Percentiles rank a stretch among this genome's conserved stretches.
Conservation (phyloP, 208 protist genomes). For the Vickermania spadyakhi region DNA sequence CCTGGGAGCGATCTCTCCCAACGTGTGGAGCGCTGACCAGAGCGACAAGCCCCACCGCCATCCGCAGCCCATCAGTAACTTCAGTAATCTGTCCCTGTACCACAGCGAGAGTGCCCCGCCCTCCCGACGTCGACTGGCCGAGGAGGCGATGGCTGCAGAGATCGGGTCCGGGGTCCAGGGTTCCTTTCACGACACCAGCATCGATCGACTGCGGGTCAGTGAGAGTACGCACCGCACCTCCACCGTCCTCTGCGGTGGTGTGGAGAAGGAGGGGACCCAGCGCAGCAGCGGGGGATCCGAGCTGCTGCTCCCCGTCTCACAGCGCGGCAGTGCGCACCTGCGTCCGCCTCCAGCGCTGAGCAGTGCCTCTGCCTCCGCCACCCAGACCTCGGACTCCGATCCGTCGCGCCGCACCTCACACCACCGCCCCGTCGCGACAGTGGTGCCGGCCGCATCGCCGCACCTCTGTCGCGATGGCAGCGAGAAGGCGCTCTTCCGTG, state of each 20-base stretch:
- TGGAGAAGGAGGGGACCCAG: no score
- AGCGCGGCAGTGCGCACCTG: not conserved
- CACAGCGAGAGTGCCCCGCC: not conserved
- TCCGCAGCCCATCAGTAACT: no score
- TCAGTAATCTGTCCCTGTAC: no score
- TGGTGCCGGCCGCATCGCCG: not conserved
- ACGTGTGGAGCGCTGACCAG: not conserved
- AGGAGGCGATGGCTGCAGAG: not conserved
- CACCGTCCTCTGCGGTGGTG: not conserved
- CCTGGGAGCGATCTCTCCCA: not conserved
- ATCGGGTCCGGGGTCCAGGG: no score
- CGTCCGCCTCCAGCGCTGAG: not conserved
- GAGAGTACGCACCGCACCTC: not conserved
- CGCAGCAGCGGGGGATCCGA: not conserved
- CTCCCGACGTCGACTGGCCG: not conserved
- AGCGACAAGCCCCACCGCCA: no score
- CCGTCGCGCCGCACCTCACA: not conserved
- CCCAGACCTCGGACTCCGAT: no score
- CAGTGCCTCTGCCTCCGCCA: no score
- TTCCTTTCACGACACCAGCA: not conserved
- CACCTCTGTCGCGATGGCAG: not conserved
- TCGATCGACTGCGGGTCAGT: not conserved
- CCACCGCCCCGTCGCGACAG: not conserved
- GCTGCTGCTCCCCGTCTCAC: no score
- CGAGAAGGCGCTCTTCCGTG: not conserved